Conservation (phyloP, 345 rosid genomes). For the Eucalyptus leucophloia region DNA sequence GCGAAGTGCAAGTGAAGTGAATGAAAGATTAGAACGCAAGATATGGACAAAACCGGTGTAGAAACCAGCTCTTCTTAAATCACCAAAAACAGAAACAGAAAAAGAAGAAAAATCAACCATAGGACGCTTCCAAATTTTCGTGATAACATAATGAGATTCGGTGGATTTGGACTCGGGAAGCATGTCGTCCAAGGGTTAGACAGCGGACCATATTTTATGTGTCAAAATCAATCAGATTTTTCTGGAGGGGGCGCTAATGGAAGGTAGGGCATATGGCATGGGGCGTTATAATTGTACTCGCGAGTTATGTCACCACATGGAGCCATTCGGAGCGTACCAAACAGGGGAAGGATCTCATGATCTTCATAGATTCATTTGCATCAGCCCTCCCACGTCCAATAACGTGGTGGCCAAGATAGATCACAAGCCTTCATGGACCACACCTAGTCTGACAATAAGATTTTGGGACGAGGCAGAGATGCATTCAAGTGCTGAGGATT, state of each 20-base stretch:
- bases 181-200: background rate
- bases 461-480: background rate
- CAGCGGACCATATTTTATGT: background rate
- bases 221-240: background rate
- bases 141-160: background rate
- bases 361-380: background rate
- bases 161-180: background rate
- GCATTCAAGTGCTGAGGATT: background rate
- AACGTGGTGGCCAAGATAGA: background rate
- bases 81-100: background rate
- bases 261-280: background rate
- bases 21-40: background rate
- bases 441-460: background rate
- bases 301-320: background rate
- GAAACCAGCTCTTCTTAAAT: constrained; percentile 8
- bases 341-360: background rate
- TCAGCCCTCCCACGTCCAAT: background rate
- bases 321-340: background rate
- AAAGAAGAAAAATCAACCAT: background rate
- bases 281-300: background rate
- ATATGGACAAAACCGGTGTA: constrained; percentile 17
- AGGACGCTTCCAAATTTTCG: background rate
- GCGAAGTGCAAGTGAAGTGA: constrained; percentile 6
- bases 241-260: background rate
- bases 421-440: background rate